Evolutionary conservation across 2,329 filamentous ascomycete species (phyloP).

Genomic region (Thelonectria rubi): DNA sequence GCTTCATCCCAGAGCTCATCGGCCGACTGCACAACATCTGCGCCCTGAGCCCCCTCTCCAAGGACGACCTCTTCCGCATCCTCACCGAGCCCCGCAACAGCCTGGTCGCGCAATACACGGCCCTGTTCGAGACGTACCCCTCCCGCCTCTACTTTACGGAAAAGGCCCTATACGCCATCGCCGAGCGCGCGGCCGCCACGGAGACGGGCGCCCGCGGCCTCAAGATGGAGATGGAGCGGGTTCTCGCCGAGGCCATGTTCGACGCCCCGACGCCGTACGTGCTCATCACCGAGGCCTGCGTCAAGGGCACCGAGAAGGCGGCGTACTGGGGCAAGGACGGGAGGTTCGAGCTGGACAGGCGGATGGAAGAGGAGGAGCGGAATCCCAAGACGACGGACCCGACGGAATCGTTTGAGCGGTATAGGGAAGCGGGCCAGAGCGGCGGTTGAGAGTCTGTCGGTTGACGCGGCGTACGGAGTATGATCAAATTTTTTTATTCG

Average conservation of each 20-base stretch:
- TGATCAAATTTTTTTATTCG: constrained; percentile 1
- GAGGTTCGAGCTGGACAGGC: constrained; percentile 72
- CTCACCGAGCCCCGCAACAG: constrained; percentile 92
- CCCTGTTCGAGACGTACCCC: constrained; percentile 82
- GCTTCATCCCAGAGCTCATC: constrained; percentile 94
- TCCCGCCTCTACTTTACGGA: constrained; percentile 86
- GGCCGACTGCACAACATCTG: constrained; percentile 93
- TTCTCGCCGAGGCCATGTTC: constrained; percentile 83
- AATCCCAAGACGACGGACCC: constrained; percentile 31
- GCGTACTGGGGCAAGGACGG: constrained; percentile 76
- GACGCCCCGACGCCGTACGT: constrained; percentile 81
- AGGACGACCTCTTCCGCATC: constrained; percentile 79
- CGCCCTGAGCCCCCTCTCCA: constrained; percentile 79
- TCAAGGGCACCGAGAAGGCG: constrained; percentile 67
- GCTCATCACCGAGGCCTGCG: constrained; percentile 75
- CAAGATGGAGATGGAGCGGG: constrained; percentile 82
- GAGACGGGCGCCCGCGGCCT: constrained; percentile 82
- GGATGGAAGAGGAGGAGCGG: constrained; percentile 70
- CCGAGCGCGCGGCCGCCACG: constrained; percentile 67
- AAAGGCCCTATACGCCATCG: constrained; percentile 81
- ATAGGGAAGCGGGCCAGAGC: constrained; percentile 58
- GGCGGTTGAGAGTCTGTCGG: constrained; percentile 49
- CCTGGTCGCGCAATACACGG: constrained; percentile 86
- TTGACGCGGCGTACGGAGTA: constrained; percentile 25
- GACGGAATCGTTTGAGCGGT: constrained; percentile 50